Evolutionary conservation across 345 rosid species (phyloP).

Genomic region (Syzygium oleosum): DNA sequence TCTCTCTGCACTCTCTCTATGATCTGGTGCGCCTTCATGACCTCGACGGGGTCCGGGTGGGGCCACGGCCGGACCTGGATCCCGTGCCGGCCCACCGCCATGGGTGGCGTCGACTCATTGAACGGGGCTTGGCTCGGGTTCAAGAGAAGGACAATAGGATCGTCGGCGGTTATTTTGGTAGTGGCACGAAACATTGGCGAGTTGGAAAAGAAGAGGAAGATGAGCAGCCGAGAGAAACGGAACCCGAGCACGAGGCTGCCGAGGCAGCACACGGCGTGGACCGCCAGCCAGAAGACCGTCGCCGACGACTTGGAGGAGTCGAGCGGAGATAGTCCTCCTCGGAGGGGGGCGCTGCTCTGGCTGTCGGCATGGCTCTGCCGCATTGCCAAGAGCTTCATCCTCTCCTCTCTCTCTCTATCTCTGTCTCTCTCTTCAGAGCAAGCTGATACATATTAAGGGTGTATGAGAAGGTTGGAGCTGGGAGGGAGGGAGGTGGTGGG

Average conservation of each 20-base stretch:
- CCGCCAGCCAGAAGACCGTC: conserved; percentile 56
- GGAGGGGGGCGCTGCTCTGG: conserved; percentile 55
- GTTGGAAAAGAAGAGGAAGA: conserved; percentile 77
- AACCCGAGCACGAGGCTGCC: conserved; percentile 80
- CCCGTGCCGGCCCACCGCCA: conserved; percentile 93
- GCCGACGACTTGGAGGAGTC: conserved; percentile 73
- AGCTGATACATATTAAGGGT: background rate
- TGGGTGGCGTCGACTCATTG: conserved; percentile 33
- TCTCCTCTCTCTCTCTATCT: background rate
- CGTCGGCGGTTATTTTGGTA: conserved; percentile 1
- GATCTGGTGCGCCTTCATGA: conserved; percentile 84
- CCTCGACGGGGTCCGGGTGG: conserved; percentile 84
- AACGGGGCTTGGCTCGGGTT: conserved; percentile 8
- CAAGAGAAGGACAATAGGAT: conserved; percentile 10
- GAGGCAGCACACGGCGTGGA: conserved; percentile 80
- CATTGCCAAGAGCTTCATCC: conserved; percentile 76
- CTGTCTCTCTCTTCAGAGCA: background rate
- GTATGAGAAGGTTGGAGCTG: background rate
- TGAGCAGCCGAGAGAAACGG: conserved; percentile 77
- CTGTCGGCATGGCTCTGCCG: conserved; percentile 77
- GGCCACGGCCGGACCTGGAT: conserved; percentile 99
- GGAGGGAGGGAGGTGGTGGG: background rate
- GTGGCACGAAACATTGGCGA: conserved; percentile 8
- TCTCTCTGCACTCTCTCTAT: conserved; percentile 85
- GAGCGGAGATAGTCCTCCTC: conserved; percentile 11